Evolutionary conservation across 176 grass and related monocot genomes (phyloP), one percentile per base, ranked within the genome.

Genomic region (Eragrostis curvula): DNA sequence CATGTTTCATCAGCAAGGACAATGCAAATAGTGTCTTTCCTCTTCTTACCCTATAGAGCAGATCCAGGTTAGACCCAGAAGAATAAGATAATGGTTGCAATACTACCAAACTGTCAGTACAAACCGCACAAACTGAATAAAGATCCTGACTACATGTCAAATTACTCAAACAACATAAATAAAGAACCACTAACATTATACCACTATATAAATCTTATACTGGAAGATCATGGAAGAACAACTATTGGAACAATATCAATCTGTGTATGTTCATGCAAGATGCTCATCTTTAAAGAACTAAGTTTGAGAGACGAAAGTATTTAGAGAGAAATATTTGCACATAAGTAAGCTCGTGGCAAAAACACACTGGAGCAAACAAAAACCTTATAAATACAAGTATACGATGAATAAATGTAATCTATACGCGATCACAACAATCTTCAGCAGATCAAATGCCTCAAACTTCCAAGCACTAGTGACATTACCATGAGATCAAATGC

Each of bases 1-100:
- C 90, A 96, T 9, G 90, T 85, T 40, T 96, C 93, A 79, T 96
- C 90, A 8, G 86, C 79, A 5, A 96, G 88, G 5, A 75, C 83
- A 39, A 96, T 93, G 82, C 90, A 96, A 63, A 96, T 79, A 23
- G 85, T 92, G 50, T 96, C 88, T 43, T 75, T 96, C 60, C 93
- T 88, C 79, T 96, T 96, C 79, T 96, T 96, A 46, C 93, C 90
- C 90, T 96, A 48, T 30, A 81, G 65, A 41, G 36, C 43, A 74
- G n/a, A 68, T 28, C 0, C 52, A 81, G 5, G 39, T 85, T 11
- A 85, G 48, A 64, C 27, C 11, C 3, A 48, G 14, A 68, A 62
- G n/a, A 15, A 70, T 23, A 24, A 15, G 21, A 18, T 45, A 51
- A 78, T 16, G 70, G 69, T 11, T 21, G 2, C 21, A 32, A 70